Evolutionary conservation across 495 filamentous ascomycete species (phyloP), one percentile per base, ranked within the genome.

Genomic region (Hypoxylon crocopeplum): DNA sequence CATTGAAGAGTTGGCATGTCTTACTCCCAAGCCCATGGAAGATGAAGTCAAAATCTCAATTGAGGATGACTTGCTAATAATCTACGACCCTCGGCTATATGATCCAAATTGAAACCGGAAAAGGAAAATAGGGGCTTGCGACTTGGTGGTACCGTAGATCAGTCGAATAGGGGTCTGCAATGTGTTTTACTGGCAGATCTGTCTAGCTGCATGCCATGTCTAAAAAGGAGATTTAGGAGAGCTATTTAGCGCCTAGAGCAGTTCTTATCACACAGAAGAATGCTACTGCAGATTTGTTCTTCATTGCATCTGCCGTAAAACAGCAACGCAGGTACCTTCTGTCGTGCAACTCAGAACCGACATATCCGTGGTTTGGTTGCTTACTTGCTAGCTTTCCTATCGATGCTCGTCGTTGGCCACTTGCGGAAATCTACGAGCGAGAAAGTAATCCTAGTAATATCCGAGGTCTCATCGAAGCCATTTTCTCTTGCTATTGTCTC

Each of bases 141-240:
- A 44, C 25, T 45, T 24, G 32, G 19, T 33, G 33, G 16, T 30
- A 40, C 42, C 24, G 52, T 24, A 48, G 37, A 50, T 62, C 58
- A 13, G n/a, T 38, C 30, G 15, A 30, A 47, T 52, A 41, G 39
- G 46, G 40, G 20, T 25, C 33, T 10, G n/a, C 4, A 16, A 24
- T 24, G 17, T 22, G 21, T 52, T 57, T 44, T 34, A 10, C 42
- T 27, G 25, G 34, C 13, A 24, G 41, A 57, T 48, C 22, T 25
- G 12, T 42, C 36, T 19, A 48, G 16, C 47, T 34, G 16, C 17
- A 24, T 32, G 7, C 30, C 30, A 37, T 49, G 27, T 39, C n/a
- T 21, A 16, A 12, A 17, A n/a, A n/a, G 7, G 5, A 3, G 3
- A 8, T 27, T 8, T 4, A 27, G 8, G 3, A 27, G 3, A 27